phyloP scores from a whole-genome alignment of 1,284 basidiomycete species.

The Hemileia vastatrix region DNA sequence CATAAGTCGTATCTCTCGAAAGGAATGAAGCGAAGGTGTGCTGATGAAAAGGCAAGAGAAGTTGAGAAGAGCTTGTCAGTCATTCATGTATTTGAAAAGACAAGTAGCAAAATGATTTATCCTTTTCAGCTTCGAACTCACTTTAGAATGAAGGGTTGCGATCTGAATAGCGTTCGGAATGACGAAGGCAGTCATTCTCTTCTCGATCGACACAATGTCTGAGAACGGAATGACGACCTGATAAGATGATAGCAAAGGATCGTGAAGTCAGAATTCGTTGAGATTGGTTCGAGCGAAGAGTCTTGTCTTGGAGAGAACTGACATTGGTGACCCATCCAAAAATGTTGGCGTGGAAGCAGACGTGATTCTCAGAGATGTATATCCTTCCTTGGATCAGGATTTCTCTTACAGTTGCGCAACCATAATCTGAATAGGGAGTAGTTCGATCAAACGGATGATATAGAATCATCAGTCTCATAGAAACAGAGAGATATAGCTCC shows the following conservation, averaged over 20 bases:
- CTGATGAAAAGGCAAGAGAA: constrained; percentile 49
- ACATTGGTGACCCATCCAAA: constrained; percentile 99
- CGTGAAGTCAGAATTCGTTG: constrained; percentile 2
- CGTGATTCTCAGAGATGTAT: constrained; percentile 95
- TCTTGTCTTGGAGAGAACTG: constrained; percentile 46
- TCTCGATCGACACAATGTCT: constrained; percentile 81
- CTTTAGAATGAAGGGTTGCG: constrained; percentile 59
- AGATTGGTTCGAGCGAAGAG: neutral
- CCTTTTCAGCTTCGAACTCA: constrained; percentile 26
- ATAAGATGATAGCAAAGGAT: neutral
- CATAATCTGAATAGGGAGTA: constrained; percentile 81
- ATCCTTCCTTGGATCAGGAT: constrained; percentile 91
- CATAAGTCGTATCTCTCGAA: constrained; percentile 86
- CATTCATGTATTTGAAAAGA: neutral
- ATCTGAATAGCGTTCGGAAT: constrained; percentile 96
- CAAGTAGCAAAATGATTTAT: neutral
- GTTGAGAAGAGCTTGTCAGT: neutral
- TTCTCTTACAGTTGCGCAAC: constrained; percentile 88
- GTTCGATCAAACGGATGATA: no score
- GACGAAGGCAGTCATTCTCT: constrained; percentile 95
- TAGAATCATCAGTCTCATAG: constrained; percentile 22
- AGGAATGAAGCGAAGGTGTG: constrained; percentile 95
- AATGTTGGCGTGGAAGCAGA: constrained; percentile 97
- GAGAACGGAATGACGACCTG: constrained; percentile 83
- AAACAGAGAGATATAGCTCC: neutral